Conservation (phyloP, 768 basidiomycete species). For the Daedaleopsis sinensis region DNA sequence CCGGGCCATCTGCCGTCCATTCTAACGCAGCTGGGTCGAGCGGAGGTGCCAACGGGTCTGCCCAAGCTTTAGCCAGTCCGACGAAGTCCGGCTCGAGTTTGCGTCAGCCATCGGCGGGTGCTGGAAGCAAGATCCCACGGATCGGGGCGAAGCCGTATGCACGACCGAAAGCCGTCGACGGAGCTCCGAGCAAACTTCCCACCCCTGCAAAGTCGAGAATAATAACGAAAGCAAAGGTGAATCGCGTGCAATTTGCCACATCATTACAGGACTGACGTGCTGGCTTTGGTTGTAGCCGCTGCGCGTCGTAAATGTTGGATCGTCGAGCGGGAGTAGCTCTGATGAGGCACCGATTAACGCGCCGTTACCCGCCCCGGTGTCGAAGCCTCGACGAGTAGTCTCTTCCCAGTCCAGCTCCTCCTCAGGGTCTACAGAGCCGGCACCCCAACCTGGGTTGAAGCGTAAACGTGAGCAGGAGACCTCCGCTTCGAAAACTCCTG, state of each 20-base stretch:
- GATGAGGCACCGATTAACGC: constrained; percentile 8
- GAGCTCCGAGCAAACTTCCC: constrained; percentile 9
- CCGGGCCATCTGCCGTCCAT: neutral
- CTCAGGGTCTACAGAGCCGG: neutral
- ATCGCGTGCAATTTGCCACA: neutral
- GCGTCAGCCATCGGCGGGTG: constrained; percentile 32
- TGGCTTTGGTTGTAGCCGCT: constrained; percentile 7
- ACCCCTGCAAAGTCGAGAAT: constrained; percentile 3
- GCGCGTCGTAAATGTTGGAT: constrained; percentile 15
- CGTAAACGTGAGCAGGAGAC: constrained; percentile 32
- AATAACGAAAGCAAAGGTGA: neutral
- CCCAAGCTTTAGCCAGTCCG: neutral
- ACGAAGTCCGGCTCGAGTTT: constrained; percentile 22
- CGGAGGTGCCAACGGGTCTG: neutral
- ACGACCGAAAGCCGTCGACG: constrained; percentile 20
- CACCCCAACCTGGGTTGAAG: constrained; percentile 28
- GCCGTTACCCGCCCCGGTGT: neutral
- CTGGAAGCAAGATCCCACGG: constrained; percentile 37
- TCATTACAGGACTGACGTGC: no score
- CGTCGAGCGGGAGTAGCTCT: constrained; percentile 19
- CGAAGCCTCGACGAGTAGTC: neutral
- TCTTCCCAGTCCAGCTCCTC: constrained; percentile 5
- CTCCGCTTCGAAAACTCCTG: constrained; percentile 21
- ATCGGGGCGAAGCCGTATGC: constrained; percentile 38
- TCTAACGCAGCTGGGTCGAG: neutral